A percentile compares a stretch with the other conserved stretches of the same genome.
phyloP scores from a whole-genome alignment of 352 stramenopile species.

The Globisporangium paddicum region DNA sequence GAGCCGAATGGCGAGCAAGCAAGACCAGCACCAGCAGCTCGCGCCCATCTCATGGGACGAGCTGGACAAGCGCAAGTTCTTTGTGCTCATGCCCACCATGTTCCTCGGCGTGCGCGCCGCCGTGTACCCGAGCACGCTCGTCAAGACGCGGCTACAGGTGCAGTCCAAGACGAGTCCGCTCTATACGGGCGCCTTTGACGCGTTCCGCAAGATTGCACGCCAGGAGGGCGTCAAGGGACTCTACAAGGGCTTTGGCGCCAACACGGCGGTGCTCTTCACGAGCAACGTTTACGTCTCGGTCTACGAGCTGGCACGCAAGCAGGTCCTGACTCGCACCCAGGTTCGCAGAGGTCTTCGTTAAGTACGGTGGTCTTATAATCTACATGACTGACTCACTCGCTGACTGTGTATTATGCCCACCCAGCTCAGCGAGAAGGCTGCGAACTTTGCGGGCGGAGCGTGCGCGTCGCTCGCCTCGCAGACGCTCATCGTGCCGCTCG shows the following conservation, averaged over 20 bases:
- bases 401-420: too few species aligned
- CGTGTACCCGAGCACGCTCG: constrained; percentile 85
- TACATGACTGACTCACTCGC: too few species aligned
- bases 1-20: too few species aligned
- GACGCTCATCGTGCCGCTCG: constrained; percentile 81
- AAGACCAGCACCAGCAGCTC: too few species aligned
- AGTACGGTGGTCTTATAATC: too few species aligned
- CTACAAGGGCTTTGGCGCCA: constrained; percentile 88
- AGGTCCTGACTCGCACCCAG: constrained; percentile 50
- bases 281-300: constrained; percentile 88
- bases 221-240: constrained; percentile 72
- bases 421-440: constrained; percentile 47
- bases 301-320: constrained; percentile 80
- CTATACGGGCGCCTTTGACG: constrained; percentile 79
- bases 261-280: constrained; percentile 72
- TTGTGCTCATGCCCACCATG: constrained; percentile 73
- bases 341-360: constrained; percentile 18
- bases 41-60: constrained; percentile 89
- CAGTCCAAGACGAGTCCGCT: constrained; percentile 64
- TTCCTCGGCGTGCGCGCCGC: constrained; percentile 77
- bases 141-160: constrained; percentile 87
- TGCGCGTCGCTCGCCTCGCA: constrained; percentile 79
- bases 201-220: constrained; percentile 77
- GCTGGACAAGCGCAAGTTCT: constrained; percentile 86
- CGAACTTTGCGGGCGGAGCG: constrained; percentile 77